Evolutionary conservation across 2,329 filamentous ascomycete genomes (phyloP), one percentile per base, ranked within the genome.

Genomic region (Clarireedia hainanense): DNA sequence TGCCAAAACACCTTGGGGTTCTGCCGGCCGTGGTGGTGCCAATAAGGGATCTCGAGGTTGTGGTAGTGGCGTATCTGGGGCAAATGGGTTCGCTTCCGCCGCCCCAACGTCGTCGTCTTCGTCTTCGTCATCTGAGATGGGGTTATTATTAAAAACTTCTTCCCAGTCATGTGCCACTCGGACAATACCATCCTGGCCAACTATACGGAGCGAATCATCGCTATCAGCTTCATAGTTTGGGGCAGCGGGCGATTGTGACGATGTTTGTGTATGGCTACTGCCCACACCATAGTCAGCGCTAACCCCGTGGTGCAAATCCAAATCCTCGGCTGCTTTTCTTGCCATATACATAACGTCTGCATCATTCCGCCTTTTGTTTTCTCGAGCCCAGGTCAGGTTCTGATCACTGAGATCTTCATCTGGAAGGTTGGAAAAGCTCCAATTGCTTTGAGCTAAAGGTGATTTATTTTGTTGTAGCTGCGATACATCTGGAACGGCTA

Each of bases 381-480:
- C 50, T 24, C 30, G 30, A 23, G 30, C 17, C 36, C 36, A 24
- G 26, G 17, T 30, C n/a, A 42, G 10, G 14, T 49, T 49, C 39
- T 39, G 52, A 6, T 42, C 52, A 24, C 43, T 49, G 14, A 54
- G 40, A 20, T 62, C 55, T 7, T 50, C 20, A 26, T 55, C 52
- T 10, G 71, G 68, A 6, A 80, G 59, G 24, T 70, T 70, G 4
- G 73, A 71, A 61, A 84, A 85, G 0, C 76, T 76, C 83, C 82
- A 86, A 61, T 72, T 84, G 59, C 83, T 83, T 64, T 80, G 80
- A 1, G 75, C 81, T 15, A 85, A 66, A 0, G 78, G 77, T 50
- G 81, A 78, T 52, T 76, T 70, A 2, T 69, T 68, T 7, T 73
- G 69, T 4, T 70, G 71, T 5, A 68, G 65, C 45, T 72, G 72